Evolutionary conservation across 495 filamentous ascomycete genomes (phyloP), one percentile per base, ranked within the genome.

Genomic region (Penicillium diatomitis): DNA sequence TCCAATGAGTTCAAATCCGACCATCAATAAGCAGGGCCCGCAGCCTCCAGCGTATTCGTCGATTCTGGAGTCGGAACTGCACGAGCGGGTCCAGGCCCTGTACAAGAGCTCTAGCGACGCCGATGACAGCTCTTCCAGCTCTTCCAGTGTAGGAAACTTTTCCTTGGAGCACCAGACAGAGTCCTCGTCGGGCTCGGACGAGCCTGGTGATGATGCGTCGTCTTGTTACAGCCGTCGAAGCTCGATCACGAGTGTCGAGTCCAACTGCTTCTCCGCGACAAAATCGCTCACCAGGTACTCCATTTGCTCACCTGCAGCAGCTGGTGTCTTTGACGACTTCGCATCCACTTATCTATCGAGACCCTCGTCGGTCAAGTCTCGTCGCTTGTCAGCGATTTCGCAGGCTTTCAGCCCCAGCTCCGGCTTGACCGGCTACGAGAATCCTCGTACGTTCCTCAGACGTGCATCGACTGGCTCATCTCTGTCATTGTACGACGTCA

Each of bases 261-360:
- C 55, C 2, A 58, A 56, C 6, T 45, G 47, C 8, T 32, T 44
- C 30, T 37, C 44, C 8, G 40, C 37, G 1, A 44, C 53, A n/a
- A 61, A 52, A 9, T 53, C 59, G 5, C 51, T 56, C 32, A 64
- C 61, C 59, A 48, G 52, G 10, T 66, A 70, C 46, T 69, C 67
- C 7, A 64, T 74, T 41, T 43, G 55, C 5, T 71, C 65, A 1
- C 71, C 72, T 1, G 53, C 54, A 3, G 51, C 56, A 2, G 69
- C 68, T 1, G 70, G 73, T 8, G 70, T 74, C 5, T 74, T 77
- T 44, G 72, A 74, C 46, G 68, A 69, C 37, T 29, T 48, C 5
- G 28, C 47, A 12, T 51, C 62, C 31, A 9, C 44, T 1, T 46
- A 8, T 9, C 40, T 48, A 4, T 46, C 51, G 20, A 43, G 41